Percentiles rank a stretch among this genome's conserved stretches.
phyloP scores from a whole-genome alignment of 1,284 basidiomycete species.

The Cronartium quercuum region DNA sequence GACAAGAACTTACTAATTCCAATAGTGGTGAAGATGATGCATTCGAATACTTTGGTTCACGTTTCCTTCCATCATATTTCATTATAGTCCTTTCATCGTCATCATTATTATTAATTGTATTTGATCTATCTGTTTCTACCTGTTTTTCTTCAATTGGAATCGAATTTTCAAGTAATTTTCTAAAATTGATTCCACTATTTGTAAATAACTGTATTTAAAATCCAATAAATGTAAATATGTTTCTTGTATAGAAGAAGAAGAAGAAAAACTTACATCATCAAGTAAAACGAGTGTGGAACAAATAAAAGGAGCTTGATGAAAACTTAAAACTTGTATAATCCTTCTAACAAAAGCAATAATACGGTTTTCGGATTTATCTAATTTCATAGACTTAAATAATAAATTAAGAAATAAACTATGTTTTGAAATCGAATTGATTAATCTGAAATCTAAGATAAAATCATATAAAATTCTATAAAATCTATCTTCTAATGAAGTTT shows the following conservation, averaged over 20 bases:
- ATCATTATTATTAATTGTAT: conserved; percentile 41
- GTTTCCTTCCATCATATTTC: conserved; percentile 75
- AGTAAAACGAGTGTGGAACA: conserved; percentile 71
- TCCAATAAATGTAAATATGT: neutral
- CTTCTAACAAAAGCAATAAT: conserved; percentile 79
- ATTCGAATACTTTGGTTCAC: conserved; percentile 81
- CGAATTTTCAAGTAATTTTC: neutral
- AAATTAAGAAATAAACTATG: conserved; percentile 97
- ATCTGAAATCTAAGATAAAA: conserved; percentile 74
- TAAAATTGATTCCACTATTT: neutral
- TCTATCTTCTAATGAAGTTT: conserved; percentile 62
- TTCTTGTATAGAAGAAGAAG: neutral
- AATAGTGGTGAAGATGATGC: conserved; percentile 76
- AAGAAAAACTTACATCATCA: conserved; percentile 51
- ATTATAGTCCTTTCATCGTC: conserved; percentile 39
- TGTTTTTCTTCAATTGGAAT: neutral
- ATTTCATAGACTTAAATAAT: conserved; percentile 84
- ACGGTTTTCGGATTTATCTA: conserved; percentile 62
- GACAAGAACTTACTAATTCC: conserved; percentile 64
- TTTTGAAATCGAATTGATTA: conserved; percentile 73
- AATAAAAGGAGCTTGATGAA: conserved; percentile 76
- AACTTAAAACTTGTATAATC: conserved; percentile 73
- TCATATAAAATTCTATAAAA: conserved; percentile 89
- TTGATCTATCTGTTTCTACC: conserved; percentile 37
- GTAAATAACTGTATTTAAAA: neutral